These are phyloP conservation scores for Penicillium expansum DNA, from an alignment of 2,329 filamentous ascomycete species.

Conservation along the genomic window DNA sequence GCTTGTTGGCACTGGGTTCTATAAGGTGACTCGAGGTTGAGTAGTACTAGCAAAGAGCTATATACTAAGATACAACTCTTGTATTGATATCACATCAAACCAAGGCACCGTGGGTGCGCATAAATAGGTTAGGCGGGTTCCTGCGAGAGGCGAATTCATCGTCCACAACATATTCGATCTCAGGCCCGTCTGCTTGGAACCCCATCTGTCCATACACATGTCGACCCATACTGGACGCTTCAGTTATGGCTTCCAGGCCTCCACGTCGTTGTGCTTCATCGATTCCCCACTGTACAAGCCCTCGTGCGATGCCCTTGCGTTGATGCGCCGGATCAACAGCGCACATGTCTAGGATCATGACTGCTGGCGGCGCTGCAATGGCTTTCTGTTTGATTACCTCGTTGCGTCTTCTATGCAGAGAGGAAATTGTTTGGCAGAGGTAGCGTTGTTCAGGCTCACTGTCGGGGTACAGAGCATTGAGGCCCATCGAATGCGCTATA, in stretches of 20 bases:
- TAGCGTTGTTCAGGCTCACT: slow-evolving; percentile 50
- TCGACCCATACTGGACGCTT: slow-evolving; percentile 52
- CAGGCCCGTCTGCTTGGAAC: slow-evolving; percentile 42
- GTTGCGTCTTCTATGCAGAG: slow-evolving; percentile 33
- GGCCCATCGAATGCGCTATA: slow-evolving; percentile 20
- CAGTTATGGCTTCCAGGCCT: slow-evolving; percentile 48
- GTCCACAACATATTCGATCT: slow-evolving; percentile 48
- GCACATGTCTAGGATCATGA: slow-evolving; percentile 53
- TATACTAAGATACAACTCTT: no score
- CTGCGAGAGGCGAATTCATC: slow-evolving; percentile 39
- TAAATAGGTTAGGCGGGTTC: no score
- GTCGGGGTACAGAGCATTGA: slow-evolving; percentile 44
- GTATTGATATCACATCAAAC: no score
- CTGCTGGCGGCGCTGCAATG: slow-evolving; percentile 28
- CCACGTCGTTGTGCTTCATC: slow-evolving; percentile 31
- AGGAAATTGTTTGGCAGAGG: slow-evolving; percentile 44
- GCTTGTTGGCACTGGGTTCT: no score
- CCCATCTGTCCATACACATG: slow-evolving; percentile 49
- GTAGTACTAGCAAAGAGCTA: no score
- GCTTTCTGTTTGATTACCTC: slow-evolving; percentile 46
- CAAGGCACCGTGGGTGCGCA: no score
- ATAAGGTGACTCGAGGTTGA: no score
- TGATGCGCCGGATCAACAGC: slow-evolving; percentile 56
- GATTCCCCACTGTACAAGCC: slow-evolving; percentile 49
- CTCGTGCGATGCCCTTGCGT: slow-evolving; percentile 46